Evolutionary conservation across 371 early-diverging fungal genomes (phyloP).

Genomic region (Blakeslea trispora): DNA sequence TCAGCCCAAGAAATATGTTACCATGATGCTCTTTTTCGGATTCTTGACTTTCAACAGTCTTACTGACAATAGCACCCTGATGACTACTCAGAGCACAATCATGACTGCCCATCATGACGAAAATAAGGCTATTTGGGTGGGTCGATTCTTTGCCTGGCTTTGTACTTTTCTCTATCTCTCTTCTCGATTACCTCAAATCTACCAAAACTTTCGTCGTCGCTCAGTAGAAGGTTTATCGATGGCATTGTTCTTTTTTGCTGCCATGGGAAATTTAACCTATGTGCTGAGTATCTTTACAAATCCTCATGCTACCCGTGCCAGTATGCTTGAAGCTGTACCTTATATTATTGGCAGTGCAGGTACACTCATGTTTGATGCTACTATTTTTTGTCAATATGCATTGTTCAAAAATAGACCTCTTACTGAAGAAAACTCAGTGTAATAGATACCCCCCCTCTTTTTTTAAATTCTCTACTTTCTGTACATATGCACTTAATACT

Average conservation of each 20-base stretch:
- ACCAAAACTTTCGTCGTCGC: slow-evolving; percentile 57
- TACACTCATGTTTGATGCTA: slow-evolving; percentile 63
- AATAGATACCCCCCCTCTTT: no score
- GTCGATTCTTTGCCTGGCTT: slow-evolving; percentile 66
- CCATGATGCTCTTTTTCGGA: slow-evolving; percentile 19
- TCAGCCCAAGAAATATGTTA: slow-evolving; percentile 20
- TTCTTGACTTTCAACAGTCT: slow-evolving; percentile 11
- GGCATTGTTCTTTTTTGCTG: slow-evolving; percentile 71
- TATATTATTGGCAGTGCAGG: slow-evolving; percentile 70
- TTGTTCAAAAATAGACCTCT: slow-evolving; percentile 7
- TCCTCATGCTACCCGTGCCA: slow-evolving; percentile 48
- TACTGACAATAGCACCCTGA: slow-evolving; percentile 10
- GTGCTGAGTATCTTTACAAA: slow-evolving; percentile 62
- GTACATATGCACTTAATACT: no score
- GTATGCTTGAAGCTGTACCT: slow-evolving; percentile 59
- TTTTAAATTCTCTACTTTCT: no score
- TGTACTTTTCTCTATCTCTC: slow-evolving; percentile 70
- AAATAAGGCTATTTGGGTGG: slow-evolving; percentile 41
- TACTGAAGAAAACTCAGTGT: no score
- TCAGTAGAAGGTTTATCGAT: slow-evolving; percentile 71
- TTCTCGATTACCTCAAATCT: slow-evolving; percentile 71
- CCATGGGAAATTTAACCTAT: slow-evolving; percentile 72
- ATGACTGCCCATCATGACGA: slow-evolving; percentile 2
- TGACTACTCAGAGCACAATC: neutral
- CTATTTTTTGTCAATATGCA: slow-evolving; percentile 64